Evolutionary conservation across 2,329 filamentous ascomycete genomes (phyloP).

Genomic region (Clonostachys byssicola): DNA sequence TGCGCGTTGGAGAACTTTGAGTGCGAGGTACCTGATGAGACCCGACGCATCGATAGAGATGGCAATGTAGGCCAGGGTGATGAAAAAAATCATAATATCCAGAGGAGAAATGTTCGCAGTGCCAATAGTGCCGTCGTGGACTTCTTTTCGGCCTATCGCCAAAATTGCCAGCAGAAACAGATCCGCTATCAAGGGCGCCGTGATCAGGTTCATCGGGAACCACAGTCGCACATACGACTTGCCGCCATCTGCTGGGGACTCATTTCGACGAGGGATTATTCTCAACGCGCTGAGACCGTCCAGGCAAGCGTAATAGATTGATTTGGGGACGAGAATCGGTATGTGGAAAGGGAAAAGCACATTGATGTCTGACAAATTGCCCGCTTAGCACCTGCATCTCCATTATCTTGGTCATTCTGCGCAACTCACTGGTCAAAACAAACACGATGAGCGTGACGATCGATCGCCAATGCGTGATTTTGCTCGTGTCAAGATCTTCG

Average conservation of each 20-base stretch:
- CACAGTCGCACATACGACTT: conserved; percentile 19
- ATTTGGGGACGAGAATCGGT: conserved; percentile 54
- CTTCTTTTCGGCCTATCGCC: conserved; percentile 63
- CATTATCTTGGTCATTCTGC: not conserved
- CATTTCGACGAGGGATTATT: conserved; percentile 47
- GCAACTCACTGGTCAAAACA: conserved; percentile 61
- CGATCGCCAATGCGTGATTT: conserved; percentile 62
- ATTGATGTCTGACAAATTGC: conserved; percentile 48
- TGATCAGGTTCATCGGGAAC: conserved; percentile 68
- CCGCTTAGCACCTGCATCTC: not conserved
- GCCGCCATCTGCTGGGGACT: too few relatives aligned
- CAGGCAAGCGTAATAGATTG: conserved; percentile 37
- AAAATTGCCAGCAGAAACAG: conserved; percentile 66
- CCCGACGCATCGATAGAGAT: conserved; percentile 76
- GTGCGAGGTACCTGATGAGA: conserved; percentile 67
- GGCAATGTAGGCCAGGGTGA: conserved; percentile 71
- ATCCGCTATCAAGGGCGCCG: conserved; percentile 66
- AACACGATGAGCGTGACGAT: conserved; percentile 69
- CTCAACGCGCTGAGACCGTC: conserved; percentile 29
- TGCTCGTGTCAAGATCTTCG: conserved; percentile 10
- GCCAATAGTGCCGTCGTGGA: conserved; percentile 64
- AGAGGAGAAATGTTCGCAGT: conserved; percentile 62
- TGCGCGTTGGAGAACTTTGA: conserved; percentile 64
- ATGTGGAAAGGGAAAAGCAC: conserved; percentile 68
- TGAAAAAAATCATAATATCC: conserved; percentile 73